Evolutionary conservation across 2,329 filamentous ascomycete genomes (phyloP).

Genomic region (Aureobasidium namibiae): DNA sequence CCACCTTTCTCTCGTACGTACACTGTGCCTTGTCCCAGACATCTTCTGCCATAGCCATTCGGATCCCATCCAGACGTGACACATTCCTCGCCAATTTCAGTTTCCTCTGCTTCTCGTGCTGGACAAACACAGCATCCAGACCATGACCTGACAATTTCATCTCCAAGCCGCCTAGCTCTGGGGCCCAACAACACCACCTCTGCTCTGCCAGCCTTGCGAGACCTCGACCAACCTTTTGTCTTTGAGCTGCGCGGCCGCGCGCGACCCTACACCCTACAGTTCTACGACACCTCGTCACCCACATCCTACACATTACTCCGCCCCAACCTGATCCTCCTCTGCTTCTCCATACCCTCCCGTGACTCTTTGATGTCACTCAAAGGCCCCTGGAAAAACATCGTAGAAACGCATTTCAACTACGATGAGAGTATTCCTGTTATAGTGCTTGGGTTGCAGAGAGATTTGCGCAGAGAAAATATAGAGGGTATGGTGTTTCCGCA

Average conservation of each 20-base stretch:
- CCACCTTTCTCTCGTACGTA: constrained; percentile 54
- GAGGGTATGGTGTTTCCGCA: constrained; percentile 40
- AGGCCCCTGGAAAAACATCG: constrained; percentile 34
- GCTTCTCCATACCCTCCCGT: constrained; percentile 50
- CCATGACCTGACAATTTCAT: background rate
- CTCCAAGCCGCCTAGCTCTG: constrained; percentile 22
- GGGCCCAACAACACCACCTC: constrained; percentile 15
- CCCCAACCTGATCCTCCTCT: constrained; percentile 49
- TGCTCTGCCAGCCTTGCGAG: constrained; percentile 38
- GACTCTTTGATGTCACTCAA: constrained; percentile 41
- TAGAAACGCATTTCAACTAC: constrained; percentile 45
- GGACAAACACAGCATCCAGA: background rate
- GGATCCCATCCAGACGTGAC: background rate
- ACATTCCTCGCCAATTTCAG: background rate
- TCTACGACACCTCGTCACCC: constrained; percentile 50
- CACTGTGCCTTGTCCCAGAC: constrained; percentile 16
- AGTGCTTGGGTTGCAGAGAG: constrained; percentile 51
- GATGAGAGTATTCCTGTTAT: constrained; percentile 47
- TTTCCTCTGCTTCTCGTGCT: background rate
- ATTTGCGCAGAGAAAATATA: constrained; percentile 42
- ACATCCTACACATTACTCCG: constrained; percentile 48
- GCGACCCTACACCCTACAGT: constrained; percentile 45
- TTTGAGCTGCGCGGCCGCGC: constrained; percentile 52
- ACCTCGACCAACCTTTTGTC: constrained; percentile 50
- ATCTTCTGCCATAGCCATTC: background rate